Evolutionary conservation across 768 basidiomycete species (phyloP).

Genomic region (Xanthoconium purpureum): DNA sequence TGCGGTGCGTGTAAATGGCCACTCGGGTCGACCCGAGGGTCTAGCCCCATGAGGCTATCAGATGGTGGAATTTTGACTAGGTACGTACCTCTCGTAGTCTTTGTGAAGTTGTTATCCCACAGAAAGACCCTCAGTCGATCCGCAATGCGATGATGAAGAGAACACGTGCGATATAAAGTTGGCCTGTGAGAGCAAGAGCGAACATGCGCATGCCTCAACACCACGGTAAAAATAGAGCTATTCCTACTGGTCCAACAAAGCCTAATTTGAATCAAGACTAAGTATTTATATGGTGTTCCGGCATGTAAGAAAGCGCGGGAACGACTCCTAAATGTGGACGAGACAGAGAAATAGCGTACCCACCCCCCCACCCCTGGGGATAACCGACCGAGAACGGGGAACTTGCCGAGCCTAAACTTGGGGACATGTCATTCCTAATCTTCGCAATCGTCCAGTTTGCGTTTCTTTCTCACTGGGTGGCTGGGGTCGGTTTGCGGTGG

Average conservation of each 20-base stretch:
- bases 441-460: conserved; percentile 18
- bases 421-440: background rate
- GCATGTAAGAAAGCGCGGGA: background rate
- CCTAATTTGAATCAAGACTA: background rate
- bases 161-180: background rate
- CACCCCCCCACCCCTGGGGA: background rate
- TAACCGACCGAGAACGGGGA: background rate
- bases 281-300: background rate
- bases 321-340: background rate
- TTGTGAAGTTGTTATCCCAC: conserved; percentile 1
- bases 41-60: background rate
- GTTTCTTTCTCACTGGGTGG: conserved; percentile 18
- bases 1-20: background rate
- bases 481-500: background rate
- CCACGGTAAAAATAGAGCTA: background rate
- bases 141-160: background rate
- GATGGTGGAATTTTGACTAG: background rate
- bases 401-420: background rate
- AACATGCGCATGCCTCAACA: background rate
- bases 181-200: background rate
- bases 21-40: background rate
- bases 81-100: background rate
- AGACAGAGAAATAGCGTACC: background rate
- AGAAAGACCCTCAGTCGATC: background rate
- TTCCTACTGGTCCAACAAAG: background rate